Conservation (phyloP, 2,329 filamentous ascomycete genomes). For the Whalleya microplaca region DNA sequence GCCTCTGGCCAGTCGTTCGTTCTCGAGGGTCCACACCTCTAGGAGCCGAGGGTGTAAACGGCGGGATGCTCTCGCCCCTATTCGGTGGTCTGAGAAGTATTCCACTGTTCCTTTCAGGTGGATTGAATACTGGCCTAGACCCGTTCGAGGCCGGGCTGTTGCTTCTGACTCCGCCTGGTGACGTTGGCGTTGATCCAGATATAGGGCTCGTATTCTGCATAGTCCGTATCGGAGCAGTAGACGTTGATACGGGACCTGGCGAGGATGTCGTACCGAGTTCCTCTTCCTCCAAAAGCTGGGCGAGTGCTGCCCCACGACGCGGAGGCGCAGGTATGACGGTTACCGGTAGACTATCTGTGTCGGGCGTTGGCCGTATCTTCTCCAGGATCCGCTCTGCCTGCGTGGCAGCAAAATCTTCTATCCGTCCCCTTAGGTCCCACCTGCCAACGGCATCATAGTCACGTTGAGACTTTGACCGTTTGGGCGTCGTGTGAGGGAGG, state of each 20-base stretch:
- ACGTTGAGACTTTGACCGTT: slow-evolving; percentile 25
- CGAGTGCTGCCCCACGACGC: slow-evolving; percentile 59
- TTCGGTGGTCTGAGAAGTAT: slow-evolving; percentile 14
- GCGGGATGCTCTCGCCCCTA: slow-evolving; percentile 16
- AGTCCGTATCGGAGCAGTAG: slow-evolving; percentile 5
- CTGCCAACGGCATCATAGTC: slow-evolving; percentile 38
- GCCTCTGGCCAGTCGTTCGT: slow-evolving; percentile 24
- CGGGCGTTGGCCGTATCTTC: slow-evolving; percentile 55
- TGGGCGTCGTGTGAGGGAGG: slow-evolving; percentile 35
- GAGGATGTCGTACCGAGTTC: slow-evolving; percentile 28
- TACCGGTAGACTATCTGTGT: slow-evolving; percentile 60
- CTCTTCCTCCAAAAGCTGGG: slow-evolving; percentile 61
- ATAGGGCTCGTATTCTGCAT: slow-evolving; percentile 11
- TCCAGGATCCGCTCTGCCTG: slow-evolving; percentile 65
- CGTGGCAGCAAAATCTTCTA: slow-evolving; percentile 64
- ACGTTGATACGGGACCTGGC: slow-evolving; percentile 7
- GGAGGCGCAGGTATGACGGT: slow-evolving; percentile 65
- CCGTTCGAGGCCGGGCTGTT: slow-evolving; percentile 18
- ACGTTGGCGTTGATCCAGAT: slow-evolving; percentile 15
- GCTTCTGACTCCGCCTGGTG: slow-evolving; percentile 15
- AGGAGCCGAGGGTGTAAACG: slow-evolving; percentile 8
- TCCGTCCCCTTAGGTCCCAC: slow-evolving; percentile 60
- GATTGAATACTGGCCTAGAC: slow-evolving; percentile 17
- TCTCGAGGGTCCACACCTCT: slow-evolving; percentile 21
- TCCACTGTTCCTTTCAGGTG: slow-evolving; percentile 22